Base-by-base conservation (phyloP, 768 basidiomycete species). In the Suillus discolor region DNA sequence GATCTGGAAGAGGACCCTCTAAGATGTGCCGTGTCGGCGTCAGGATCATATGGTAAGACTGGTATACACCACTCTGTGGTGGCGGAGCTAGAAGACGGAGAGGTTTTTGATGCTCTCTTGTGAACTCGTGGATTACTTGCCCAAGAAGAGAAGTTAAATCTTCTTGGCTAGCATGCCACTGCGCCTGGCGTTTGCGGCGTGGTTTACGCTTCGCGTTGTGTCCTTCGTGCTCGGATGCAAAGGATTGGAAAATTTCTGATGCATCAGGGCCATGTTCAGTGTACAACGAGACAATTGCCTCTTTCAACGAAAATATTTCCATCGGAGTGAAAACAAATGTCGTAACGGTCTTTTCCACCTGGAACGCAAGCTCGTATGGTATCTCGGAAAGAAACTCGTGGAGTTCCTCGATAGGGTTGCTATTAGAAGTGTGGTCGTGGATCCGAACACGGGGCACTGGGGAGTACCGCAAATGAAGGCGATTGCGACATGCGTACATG, bases 1-100 rank as follows among this genome's bases (percentile, higher is more conserved):
- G 77, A 62, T 80, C 80, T 71, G 70, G 67, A 11, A 76, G 69
- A 4, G 82, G 82, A 1, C 78, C 81, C 68, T 81, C 80, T 42
- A 82, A 67, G 57, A 79, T 73, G 38, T 75, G 41, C 0, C 77
- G 73, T 9, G 80, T 77, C 2, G 82, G 82, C 0, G 82, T 83
- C 6, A 83, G 65, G 60, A 78, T 68, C 54, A 81, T 68, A 25
- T 82, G 79, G 59, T 78, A 81, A 0, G 80, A 70, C 38, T 80
- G 74, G 13, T 74, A 75, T 13, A 76, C 45, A 4, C 69, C 62
- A 20, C 68, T 62, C 18, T 65, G 25, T 18, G 69, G 72, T 16
- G 71, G 64, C 0, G 68, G 71, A 0, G 69, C 73, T 31, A 77
- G 73, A 16, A 68, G 71, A 45, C 73, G 68, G 49, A 62, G 68